Conservation (phyloP, 192 early-diverging fungal species). For the Allomyces macrogynus region DNA sequence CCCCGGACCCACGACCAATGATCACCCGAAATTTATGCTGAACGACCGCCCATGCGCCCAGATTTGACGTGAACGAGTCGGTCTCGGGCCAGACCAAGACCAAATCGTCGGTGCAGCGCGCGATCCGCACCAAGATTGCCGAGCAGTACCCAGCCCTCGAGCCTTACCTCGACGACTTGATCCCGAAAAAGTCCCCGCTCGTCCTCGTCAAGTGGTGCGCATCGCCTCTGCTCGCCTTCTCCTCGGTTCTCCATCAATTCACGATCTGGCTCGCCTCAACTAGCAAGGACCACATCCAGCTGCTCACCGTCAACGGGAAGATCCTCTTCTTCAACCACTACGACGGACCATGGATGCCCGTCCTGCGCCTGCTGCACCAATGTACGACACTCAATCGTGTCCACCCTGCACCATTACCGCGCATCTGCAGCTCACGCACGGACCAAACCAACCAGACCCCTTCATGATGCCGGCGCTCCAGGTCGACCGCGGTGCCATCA, state of each 20-base stretch:
- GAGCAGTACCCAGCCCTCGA: slow-evolving; percentile 75
- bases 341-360: slow-evolving; percentile 77
- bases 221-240: background rate
- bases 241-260: background rate
- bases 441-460: slow-evolving; percentile 34
- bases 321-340: slow-evolving; percentile 90
- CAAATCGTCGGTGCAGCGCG: slow-evolving; percentile 78
- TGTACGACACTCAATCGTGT: slow-evolving; percentile 28
- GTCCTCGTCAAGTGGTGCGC: slow-evolving; percentile 66
- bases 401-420: no score
- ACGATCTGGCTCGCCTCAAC: background rate
- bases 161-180: slow-evolving; percentile 67
- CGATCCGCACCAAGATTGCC: slow-evolving; percentile 58
- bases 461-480: slow-evolving; percentile 75
- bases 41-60: slow-evolving; percentile 5
- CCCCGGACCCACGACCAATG: no score
- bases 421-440: no score
- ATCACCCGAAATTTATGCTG: no score
- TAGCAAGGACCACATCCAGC: slow-evolving; percentile 70
- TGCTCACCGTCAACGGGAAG: slow-evolving; percentile 63
- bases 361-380: slow-evolving; percentile 69
- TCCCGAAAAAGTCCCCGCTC: slow-evolving; percentile 88
- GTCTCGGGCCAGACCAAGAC: slow-evolving; percentile 68
- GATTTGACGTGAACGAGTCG: slow-evolving; percentile 55
- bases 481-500: slow-evolving; percentile 93